Evolutionary conservation across 2,329 filamentous ascomycete genomes (phyloP), one percentile per base, ranked within the genome.

Genomic region (Pseudocercospora musae): DNA sequence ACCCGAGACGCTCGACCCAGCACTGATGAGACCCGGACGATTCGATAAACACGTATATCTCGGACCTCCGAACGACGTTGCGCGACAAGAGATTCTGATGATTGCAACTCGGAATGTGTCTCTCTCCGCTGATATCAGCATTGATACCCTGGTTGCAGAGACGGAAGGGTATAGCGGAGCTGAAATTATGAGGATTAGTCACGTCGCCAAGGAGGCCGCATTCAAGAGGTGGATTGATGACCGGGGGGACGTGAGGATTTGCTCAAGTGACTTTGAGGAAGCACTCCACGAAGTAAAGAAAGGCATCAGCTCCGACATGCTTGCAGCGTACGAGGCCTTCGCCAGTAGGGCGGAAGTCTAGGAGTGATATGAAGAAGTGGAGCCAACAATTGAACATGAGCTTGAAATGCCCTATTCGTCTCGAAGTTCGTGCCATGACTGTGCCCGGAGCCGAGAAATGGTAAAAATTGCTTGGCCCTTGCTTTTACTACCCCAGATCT

Each of bases 11-110:
- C 84, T 98, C 20, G 94, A 98, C 73, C 86, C 91, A 0, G 94
- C 94, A 0, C 82, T 98, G 33, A 85, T 96, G 73, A 86, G 94
- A 0, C 90, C 92, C 0, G 94, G 94, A 1, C 85, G 94, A 27
- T 91, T 98, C 75, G 92, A 96, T 71, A 85, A 89, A 68, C 83
- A 92, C 33, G 84, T 96, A 50, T 96, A 96, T 74, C 91, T 97
- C 48, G 90, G 91, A 0, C 89, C 91, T 3, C 94, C 94, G 0
- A 88, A 91, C 71, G 78, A 83, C 50, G 79, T 85, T 7, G 92
- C 92, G 0, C 84, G 94, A 8, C 85, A 84, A 71, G 89, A 92
- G 66, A 94, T 98, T 58, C 83, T 97, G 59, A 76, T 80, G 15
- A 87, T 91, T 57, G 87, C 89, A 72, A 84, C 87, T 1, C 79